phyloP scores from a whole-genome alignment of 129 eudicot species.

The Flaveria linearis region DNA sequence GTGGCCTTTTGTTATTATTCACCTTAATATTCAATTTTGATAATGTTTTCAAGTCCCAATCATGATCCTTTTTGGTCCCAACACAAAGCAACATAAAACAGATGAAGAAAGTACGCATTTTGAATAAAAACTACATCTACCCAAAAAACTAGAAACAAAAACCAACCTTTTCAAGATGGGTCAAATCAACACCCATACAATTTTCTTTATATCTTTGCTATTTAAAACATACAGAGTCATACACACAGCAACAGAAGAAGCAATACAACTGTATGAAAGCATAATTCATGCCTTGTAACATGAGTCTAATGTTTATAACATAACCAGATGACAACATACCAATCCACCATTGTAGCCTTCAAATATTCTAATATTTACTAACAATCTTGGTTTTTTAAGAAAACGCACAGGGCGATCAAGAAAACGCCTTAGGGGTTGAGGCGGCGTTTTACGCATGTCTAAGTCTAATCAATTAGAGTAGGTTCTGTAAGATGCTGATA shows the following conservation, averaged over 20 bases:
- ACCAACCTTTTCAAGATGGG: neutral
- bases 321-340: neutral
- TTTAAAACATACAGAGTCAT: neutral
- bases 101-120: neutral
- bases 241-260: slow-evolving; percentile 1
- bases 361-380: neutral
- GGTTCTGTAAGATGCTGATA: no score
- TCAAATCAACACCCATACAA: slow-evolving; percentile 3
- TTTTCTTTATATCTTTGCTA: slow-evolving; percentile 6
- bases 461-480: no score
- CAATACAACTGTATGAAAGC: neutral
- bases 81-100: neutral
- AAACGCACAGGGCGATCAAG: no score
- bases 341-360: neutral
- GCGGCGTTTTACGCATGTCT: no score
- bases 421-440: no score
- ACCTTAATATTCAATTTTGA: neutral
- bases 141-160: neutral
- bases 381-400: no score
- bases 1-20: slow-evolving; percentile 3
- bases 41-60: slow-evolving; percentile 12
- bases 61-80: neutral
- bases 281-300: neutral
- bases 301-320: neutral
- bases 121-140: neutral